Conservation (phyloP, 768 basidiomycete species). For the Multifurca ochricompacta region DNA sequence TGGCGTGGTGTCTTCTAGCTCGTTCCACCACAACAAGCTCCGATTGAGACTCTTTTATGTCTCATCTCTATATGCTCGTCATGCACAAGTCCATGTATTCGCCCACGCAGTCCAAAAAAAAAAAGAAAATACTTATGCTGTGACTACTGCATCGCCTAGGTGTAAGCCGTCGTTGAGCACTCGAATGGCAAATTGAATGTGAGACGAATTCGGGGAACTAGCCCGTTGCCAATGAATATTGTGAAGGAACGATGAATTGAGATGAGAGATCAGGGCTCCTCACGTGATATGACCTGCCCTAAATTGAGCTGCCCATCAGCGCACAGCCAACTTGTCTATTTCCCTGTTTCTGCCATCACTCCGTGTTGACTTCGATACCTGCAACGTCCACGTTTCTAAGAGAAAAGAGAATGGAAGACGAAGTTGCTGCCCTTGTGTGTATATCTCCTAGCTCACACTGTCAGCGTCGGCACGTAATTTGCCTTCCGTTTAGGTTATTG, state of each 20-base stretch:
- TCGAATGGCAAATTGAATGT: background rate
- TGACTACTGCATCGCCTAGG: background rate
- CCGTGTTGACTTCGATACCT: background rate
- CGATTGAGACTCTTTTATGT: slow-evolving; percentile 6
- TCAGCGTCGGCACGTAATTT: background rate
- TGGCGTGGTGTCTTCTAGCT: background rate
- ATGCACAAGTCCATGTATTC: slow-evolving; percentile 16
- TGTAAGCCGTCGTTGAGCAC: background rate
- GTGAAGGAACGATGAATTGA: background rate
- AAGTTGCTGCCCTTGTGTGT: slow-evolving; percentile 50
- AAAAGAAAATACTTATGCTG: background rate
- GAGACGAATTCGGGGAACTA: background rate
- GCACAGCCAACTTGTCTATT: background rate
- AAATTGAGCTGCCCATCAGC: background rate
- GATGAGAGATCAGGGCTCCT: background rate
- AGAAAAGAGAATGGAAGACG: slow-evolving; percentile 46
- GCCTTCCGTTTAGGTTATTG: slow-evolving; percentile 53
- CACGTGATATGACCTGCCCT: background rate
- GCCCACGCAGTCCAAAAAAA: background rate
- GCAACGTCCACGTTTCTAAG: no score
- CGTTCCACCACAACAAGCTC: slow-evolving; percentile 22
- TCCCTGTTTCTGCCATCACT: slow-evolving; percentile 1
- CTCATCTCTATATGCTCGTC: slow-evolving; percentile 7
- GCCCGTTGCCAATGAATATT: background rate
- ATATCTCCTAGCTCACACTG: background rate